These are phyloP conservation scores for Xylaria sp. DNA, from an alignment of 495 filamentous ascomycete genomes.

Conservation along the genomic window DNA sequence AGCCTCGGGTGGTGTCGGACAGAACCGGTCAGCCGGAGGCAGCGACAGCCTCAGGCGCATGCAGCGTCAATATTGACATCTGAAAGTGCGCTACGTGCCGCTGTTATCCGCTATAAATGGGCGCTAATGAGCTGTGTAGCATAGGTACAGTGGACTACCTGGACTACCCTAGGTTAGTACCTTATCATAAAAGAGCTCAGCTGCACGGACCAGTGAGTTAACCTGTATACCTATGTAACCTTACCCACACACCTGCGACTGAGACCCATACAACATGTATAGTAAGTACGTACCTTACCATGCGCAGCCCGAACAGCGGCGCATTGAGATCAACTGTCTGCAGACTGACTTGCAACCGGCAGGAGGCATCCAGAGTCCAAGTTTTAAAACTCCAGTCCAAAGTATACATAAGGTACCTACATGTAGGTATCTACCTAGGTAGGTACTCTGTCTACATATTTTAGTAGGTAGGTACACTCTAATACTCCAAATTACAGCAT, in stretches of 20 bases:
- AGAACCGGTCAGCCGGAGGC: conserved; percentile 13
- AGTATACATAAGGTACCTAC: too few relatives aligned
- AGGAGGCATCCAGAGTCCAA: background rate
- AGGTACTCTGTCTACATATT: too few relatives aligned
- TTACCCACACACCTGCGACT: background rate
- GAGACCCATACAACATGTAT: background rate
- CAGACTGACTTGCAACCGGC: background rate
- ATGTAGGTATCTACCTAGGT: too few relatives aligned
- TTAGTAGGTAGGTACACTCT: too few relatives aligned
- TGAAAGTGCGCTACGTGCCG: conserved; percentile 37
- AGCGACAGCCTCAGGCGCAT: background rate
- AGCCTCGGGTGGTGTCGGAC: conserved; percentile 38
- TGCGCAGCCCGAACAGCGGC: background rate
- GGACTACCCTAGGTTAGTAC: too few relatives aligned
- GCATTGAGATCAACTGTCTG: background rate
- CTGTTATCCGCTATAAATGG: conserved; percentile 5
- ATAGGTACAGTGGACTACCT: background rate
- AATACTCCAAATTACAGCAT: too few relatives aligned
- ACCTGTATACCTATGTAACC: background rate
- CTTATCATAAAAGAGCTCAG: background rate
- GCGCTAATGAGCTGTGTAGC: background rate
- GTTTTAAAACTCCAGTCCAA: background rate
- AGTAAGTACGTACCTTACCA: background rate
- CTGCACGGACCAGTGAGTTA: conserved; percentile 4
- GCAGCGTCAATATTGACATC: conserved; percentile 37